Percentiles rank a stretch among this genome's conserved stretches.
phyloP scores from a whole-genome alignment of 106 monocot species.

The Dendrobium officinale region DNA sequence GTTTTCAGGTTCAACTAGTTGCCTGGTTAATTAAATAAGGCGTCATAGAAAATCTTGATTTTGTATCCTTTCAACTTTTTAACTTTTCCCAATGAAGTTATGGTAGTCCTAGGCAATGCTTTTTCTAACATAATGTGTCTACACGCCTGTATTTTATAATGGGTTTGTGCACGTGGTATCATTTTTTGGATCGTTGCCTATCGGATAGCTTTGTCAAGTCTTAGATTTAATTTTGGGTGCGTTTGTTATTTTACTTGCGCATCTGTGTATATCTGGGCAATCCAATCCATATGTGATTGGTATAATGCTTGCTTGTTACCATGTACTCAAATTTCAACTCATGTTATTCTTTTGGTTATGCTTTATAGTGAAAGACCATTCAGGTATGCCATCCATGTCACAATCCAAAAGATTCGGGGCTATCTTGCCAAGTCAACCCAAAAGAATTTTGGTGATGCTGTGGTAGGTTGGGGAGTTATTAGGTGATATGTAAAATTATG shows the following conservation, averaged over 20 bases:
- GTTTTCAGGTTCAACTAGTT: not conserved
- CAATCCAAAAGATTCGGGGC: no score
- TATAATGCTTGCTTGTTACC: not conserved
- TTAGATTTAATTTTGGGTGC: not conserved
- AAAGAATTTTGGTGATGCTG: not conserved
- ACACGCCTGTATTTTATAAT: not conserved
- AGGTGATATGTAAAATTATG: not conserved
- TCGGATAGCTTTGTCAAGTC: not conserved
- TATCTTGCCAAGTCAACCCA: not conserved
- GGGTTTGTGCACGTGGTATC: not conserved
- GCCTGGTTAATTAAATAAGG: not conserved
- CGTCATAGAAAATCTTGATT: not conserved
- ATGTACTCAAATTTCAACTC: not conserved
- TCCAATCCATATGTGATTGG: not conserved
- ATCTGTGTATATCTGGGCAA: not conserved
- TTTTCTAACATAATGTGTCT: not conserved
- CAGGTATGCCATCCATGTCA: not conserved
- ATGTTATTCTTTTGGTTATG: not conserved
- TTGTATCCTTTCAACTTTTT: not conserved
- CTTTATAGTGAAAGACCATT: not conserved
- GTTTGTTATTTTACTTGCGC: not conserved
- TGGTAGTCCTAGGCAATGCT: not conserved
- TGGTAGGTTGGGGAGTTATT: not conserved
- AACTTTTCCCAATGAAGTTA: not conserved
- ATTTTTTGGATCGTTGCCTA: not conserved